Evolutionary conservation across 2,329 filamentous ascomycete species (phyloP).

Genomic region (Penicillium paneum): DNA sequence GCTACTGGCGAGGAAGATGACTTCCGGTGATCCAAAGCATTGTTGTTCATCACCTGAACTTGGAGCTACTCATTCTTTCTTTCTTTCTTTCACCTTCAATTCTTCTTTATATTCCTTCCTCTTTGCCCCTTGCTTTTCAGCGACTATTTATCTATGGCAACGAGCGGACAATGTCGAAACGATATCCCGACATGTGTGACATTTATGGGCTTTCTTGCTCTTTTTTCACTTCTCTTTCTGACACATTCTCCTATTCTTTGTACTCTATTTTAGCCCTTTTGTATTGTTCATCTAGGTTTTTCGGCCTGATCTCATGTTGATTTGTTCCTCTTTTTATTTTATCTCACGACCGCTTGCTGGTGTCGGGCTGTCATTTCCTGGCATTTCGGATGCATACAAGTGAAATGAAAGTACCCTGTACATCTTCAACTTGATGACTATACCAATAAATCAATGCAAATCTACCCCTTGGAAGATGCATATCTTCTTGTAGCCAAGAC

Average conservation of each 20-base stretch:
- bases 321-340: neutral
- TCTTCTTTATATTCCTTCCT: conserved; percentile 9
- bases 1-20: conserved; percentile 39
- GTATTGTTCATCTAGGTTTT: neutral
- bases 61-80: neutral
- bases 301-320: neutral
- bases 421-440: neutral
- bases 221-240: conserved; percentile 10
- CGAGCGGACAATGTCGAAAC: conserved; percentile 27
- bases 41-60: neutral
- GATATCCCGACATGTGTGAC: conserved; percentile 22
- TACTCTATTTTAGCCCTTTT: conserved; percentile 6
- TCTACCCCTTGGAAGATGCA: neutral
- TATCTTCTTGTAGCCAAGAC: neutral
- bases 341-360: conserved; percentile 1
- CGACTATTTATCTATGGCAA: conserved; percentile 25
- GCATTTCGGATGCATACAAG: neutral
- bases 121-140: conserved; percentile 23
- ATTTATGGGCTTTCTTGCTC: conserved; percentile 12
- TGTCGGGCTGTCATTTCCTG: neutral
- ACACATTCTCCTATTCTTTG: neutral
- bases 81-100: conserved; percentile 4
- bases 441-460: neutral
- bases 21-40: conserved; percentile 30
- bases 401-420: neutral